These are phyloP conservation scores for Suillus ampliporus DNA, from an alignment of 768 basidiomycete species.

Conservation along the genomic window DNA sequence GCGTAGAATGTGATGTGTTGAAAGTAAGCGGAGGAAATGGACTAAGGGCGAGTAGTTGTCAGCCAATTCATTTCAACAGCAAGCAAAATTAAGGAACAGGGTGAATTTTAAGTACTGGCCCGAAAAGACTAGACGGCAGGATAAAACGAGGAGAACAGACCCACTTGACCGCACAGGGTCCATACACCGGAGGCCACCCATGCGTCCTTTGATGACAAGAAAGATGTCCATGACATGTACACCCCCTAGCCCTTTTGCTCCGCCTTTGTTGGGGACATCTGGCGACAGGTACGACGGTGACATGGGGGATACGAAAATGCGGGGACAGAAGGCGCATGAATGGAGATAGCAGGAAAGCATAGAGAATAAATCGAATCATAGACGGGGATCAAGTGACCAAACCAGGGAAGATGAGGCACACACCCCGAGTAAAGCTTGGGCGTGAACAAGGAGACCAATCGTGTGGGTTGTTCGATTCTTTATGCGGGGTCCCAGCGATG, in stretches of 20 bases:
- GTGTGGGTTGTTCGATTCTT: neutral
- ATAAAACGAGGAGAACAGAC: neutral
- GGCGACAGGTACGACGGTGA: constrained; percentile 42
- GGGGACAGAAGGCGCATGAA: neutral
- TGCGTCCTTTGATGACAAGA: constrained; percentile 3
- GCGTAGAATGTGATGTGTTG: constrained; percentile 75
- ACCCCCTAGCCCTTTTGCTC: constrained; percentile 31
- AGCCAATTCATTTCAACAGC: neutral
- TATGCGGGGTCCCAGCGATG: neutral
- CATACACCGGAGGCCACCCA: neutral
- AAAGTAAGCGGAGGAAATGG: constrained; percentile 38
- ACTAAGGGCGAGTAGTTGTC: neutral
- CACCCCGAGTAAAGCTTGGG: constrained; percentile 12
- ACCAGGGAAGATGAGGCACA: neutral
- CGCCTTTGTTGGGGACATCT: constrained; percentile 37
- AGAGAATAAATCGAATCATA: neutral
- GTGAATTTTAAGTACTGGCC: neutral
- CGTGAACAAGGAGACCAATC: neutral
- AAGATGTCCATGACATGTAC: constrained; percentile 39
- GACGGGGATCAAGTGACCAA: neutral
- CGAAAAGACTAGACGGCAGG: neutral
- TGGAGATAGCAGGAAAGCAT: too few relatives aligned
- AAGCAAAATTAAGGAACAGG: neutral
- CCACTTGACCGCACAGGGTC: constrained; percentile 9
- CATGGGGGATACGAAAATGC: too few relatives aligned